A percentile compares a stretch with the other conserved stretches of the same genome.
Evolutionary conservation across 2,329 filamentous ascomycete genomes (phyloP).

Genomic region (Colletotrichum sp.): DNA sequence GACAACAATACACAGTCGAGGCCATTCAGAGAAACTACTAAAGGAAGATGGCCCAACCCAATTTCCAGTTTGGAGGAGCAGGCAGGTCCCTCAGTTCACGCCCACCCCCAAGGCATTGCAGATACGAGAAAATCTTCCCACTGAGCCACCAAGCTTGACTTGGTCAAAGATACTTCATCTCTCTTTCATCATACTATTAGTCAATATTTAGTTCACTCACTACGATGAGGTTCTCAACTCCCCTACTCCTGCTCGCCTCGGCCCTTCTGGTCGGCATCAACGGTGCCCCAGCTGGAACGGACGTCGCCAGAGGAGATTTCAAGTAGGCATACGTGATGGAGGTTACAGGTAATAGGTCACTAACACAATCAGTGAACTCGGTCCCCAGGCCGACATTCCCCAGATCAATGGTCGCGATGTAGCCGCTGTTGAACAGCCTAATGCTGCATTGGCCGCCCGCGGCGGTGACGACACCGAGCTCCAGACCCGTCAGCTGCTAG

Average conservation of each 20-base stretch:
- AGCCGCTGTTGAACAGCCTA: slow-evolving; percentile 2
- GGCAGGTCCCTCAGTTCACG: slow-evolving; percentile 14
- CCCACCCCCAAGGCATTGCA: slow-evolving; percentile 2
- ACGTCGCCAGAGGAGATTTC: neutral
- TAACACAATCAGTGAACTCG: neutral
- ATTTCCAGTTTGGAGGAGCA: fast-evolving
- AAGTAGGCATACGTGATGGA: neutral
- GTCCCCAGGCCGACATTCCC: neutral
- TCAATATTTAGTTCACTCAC: neutral
- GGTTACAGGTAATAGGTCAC: neutral
- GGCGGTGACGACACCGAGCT: neutral
- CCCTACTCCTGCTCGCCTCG: slow-evolving; percentile 10
- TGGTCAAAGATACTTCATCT: neutral
- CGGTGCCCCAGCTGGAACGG: slow-evolving; percentile 8
- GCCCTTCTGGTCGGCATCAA: slow-evolving; percentile 17
- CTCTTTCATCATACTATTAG: neutral
- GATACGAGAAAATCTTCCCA: neutral
- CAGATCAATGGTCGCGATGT: neutral
- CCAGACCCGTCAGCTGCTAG: neutral
- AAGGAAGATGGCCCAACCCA: neutral
- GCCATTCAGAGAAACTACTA: neutral
- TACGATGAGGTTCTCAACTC: slow-evolving; percentile 9
- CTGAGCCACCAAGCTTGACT: neutral
- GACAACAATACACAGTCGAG: neutral
- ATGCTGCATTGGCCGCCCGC: neutral